Conservation (phyloP, 2,329 filamentous ascomycete genomes). For the Nemania serpens region DNA sequence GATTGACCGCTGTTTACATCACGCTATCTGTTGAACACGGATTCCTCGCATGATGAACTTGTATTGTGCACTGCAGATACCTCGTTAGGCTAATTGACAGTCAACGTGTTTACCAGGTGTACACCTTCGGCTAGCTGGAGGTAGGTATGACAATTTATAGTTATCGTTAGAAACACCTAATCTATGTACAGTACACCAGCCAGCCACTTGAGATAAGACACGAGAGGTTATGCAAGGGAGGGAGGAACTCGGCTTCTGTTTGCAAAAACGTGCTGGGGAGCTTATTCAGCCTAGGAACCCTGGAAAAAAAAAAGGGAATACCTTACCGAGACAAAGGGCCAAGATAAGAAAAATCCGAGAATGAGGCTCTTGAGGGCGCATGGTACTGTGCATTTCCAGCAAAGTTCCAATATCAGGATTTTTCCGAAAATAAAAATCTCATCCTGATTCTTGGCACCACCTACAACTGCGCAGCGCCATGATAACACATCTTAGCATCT, state of each 20-base stretch:
- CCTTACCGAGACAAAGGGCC: not conserved
- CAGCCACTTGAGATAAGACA: conserved; percentile 1
- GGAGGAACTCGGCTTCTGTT: not conserved
- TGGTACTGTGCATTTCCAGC: not conserved
- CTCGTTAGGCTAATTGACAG: not conserved
- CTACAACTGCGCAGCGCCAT: not conserved
- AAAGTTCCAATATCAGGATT: not conserved
- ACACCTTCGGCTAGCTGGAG: too few relatives aligned
- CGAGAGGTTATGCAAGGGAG: not conserved
- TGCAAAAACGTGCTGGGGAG: conserved; percentile 5
- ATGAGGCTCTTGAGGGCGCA: conserved; percentile 18
- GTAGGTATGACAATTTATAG: too few relatives aligned
- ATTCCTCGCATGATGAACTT: conserved; percentile 5
- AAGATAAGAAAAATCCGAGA: conserved; percentile 1
- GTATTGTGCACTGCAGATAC: not conserved
- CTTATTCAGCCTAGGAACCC: conserved; percentile 5
- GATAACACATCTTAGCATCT: not conserved
- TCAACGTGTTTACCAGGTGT: too few relatives aligned
- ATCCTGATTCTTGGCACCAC: not conserved
- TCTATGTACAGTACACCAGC: not conserved
- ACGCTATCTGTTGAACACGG: not conserved
- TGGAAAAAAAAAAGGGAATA: not conserved
- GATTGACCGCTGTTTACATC: conserved; percentile 24
- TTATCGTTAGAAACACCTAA: not conserved
- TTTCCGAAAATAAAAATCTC: not conserved